phyloP scores from a whole-genome alignment of 257 asterid genomes.

The Lycium ferocissimum region DNA sequence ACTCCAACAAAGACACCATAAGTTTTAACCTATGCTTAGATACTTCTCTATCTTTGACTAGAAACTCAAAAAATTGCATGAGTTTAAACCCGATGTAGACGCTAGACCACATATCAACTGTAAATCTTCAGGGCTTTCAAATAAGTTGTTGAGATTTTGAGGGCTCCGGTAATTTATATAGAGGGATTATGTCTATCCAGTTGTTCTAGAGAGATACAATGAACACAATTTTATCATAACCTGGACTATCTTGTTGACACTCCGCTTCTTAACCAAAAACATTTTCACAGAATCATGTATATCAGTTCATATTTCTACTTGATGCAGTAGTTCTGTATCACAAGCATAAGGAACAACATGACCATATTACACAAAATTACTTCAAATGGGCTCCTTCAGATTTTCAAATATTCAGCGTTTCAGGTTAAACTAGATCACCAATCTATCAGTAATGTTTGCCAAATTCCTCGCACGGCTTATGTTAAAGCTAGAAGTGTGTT shows the following conservation, averaged over 20 bases:
- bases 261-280: background rate
- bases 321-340: background rate
- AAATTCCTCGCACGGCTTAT: background rate
- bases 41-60: background rate
- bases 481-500: background rate
- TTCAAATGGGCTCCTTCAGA: background rate
- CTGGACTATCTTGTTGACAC: constrained; percentile 6
- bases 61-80: background rate
- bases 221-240: background rate
- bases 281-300: background rate
- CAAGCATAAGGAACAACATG: background rate
- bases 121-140: constrained; percentile 12
- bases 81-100: background rate
- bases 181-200: background rate
- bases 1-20: background rate
- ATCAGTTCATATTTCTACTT: constrained; percentile 10
- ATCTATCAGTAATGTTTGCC: background rate
- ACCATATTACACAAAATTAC: background rate
- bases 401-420: background rate
- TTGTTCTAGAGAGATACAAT: background rate
- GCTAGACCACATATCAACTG: background rate
- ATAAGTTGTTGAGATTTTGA: background rate
- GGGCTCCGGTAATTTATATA: background rate
- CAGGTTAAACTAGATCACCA: background rate
- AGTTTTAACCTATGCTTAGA: background rate